These are phyloP conservation scores for Taphrina flavorubra DNA, from an alignment of 1,139 yeast species.

Conservation along the genomic window DNA sequence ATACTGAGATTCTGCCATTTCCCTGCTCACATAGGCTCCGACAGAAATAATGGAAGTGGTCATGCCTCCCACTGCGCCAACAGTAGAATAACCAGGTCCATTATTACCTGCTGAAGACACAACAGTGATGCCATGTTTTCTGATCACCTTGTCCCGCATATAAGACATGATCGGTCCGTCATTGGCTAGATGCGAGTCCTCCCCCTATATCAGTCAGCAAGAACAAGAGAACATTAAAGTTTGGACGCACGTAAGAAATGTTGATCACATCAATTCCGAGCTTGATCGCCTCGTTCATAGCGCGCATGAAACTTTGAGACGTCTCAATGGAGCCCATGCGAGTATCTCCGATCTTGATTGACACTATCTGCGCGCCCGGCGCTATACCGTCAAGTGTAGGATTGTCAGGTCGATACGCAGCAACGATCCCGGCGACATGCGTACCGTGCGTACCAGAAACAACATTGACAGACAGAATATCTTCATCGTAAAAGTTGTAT, in stretches of 20 bases:
- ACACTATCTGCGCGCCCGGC: slow-evolving; percentile 44
- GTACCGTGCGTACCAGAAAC: slow-evolving; percentile 44
- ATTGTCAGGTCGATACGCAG: slow-evolving; percentile 41
- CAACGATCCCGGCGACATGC: slow-evolving; percentile 44
- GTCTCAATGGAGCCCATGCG: slow-evolving; percentile 44
- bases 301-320: slow-evolving; percentile 43
- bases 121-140: slow-evolving; percentile 40
- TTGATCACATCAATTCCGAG: slow-evolving; percentile 43
- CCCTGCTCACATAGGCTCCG: slow-evolving; percentile 44
- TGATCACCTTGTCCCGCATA: slow-evolving; percentile 41
- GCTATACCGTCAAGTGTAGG: slow-evolving; percentile 43
- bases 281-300: slow-evolving; percentile 42
- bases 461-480: slow-evolving; percentile 41
- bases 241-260: slow-evolving; percentile 37
- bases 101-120: slow-evolving; percentile 44
- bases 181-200: slow-evolving; percentile 41
- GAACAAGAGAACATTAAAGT: neutral
- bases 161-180: slow-evolving; percentile 42
- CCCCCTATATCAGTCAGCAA: slow-evolving; percentile 33
- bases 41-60: slow-evolving; percentile 43
- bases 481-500: slow-evolving; percentile 43
- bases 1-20: slow-evolving; percentile 44
- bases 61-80: slow-evolving; percentile 45
- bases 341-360: slow-evolving; percentile 44
- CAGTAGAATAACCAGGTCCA: slow-evolving; percentile 43